Conservation (phyloP, 2,329 filamentous ascomycete genomes). For the Sporothrix schenckii region DNA sequence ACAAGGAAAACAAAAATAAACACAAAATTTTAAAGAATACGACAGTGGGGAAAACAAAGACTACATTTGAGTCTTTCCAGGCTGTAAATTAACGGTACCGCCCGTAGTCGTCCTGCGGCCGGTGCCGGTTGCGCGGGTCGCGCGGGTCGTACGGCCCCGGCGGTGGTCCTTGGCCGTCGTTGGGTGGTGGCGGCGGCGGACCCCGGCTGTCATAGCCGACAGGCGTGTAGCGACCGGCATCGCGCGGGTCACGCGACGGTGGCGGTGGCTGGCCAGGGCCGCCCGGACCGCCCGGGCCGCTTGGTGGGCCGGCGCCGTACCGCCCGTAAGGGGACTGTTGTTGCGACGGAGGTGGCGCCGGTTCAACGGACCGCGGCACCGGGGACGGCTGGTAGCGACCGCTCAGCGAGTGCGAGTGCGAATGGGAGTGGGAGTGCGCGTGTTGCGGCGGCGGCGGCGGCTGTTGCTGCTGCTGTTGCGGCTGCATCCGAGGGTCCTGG, state of each 20-base stretch:
- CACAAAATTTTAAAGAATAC: not conserved
- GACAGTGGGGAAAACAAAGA: not conserved
- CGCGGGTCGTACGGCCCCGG: slow-evolving; percentile 28
- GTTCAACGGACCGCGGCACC: slow-evolving; percentile 35
- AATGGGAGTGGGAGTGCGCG: slow-evolving; percentile 38
- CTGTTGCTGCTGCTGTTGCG: slow-evolving; percentile 34
- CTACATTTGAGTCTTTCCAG: not conserved
- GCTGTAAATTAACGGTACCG: slow-evolving; percentile 32
- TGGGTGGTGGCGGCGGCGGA: slow-evolving; percentile 33
- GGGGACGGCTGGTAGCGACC: slow-evolving; percentile 39
- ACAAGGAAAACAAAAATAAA: not conserved
- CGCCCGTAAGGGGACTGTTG: slow-evolving; percentile 30
- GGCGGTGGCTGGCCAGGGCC: slow-evolving; percentile 28
- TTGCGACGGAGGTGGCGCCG: slow-evolving; percentile 13
- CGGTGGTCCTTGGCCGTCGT: slow-evolving; percentile 20
- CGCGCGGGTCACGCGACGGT: slow-evolving; percentile 33
- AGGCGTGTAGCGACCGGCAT: slow-evolving; percentile 40
- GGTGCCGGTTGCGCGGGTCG: slow-evolving; percentile 35
- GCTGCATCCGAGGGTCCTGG: slow-evolving; percentile 31
- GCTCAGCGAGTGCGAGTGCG: slow-evolving; percentile 41
- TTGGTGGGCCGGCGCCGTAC: slow-evolving; percentile 17
- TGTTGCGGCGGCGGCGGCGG: slow-evolving; percentile 37
- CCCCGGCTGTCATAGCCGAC: slow-evolving; percentile 40
- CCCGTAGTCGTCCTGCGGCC: slow-evolving; percentile 38
- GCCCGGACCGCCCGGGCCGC: slow-evolving; percentile 10